Evolutionary conservation across 495 filamentous ascomycete genomes (phyloP), one percentile per base, ranked within the genome.

Genomic region (Collariella sp.): DNA sequence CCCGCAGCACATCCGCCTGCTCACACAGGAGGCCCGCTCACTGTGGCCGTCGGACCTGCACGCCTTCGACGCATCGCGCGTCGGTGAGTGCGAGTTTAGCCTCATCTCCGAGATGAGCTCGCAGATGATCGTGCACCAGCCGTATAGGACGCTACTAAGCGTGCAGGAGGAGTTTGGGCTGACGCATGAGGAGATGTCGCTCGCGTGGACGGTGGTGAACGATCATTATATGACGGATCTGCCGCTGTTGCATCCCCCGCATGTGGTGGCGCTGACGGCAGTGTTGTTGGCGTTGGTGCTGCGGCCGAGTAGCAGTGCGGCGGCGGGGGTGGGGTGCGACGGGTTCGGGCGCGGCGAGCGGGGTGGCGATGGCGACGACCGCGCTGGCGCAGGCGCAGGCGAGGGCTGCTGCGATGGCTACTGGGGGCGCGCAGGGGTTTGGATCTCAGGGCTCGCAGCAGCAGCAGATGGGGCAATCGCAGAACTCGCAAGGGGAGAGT

Each of bases 51-150:
- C 87, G 85, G 90, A 94, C 47, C 81, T 87, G 62, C 84, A 91
- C 62, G 77, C 81, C 45, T 77, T 79, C 20, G 91, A 96, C 68
- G 85, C 87, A n/a, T 79, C 87, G 29, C 90, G 88, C 63, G 72
- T 98, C 16, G 93, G 93, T 46, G 93, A 98, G 75, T 95, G 88
- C 76, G 94, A 98, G 68, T 98, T 98, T 70, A 87, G 82, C 48
- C 76, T 98, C 44, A 97, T 98, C 58, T 89, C 89, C 1, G 91
- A 96, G 67, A 87, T 98, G 84, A 87, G 82, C 68, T 93, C 88
- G 5, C 90, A 95, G 52, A 79, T 98, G 56, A 97, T 98, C 66
- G 75, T 96, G 13, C 91, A 97, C 67, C 91, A 97, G 66, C 93
- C 93, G n/a, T 98, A 98, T 68, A 88, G 91, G 43, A 91, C 84